Evolutionary conservation across 768 basidiomycete species (phyloP).

Genomic region (Lactarius evosmus): DNA sequence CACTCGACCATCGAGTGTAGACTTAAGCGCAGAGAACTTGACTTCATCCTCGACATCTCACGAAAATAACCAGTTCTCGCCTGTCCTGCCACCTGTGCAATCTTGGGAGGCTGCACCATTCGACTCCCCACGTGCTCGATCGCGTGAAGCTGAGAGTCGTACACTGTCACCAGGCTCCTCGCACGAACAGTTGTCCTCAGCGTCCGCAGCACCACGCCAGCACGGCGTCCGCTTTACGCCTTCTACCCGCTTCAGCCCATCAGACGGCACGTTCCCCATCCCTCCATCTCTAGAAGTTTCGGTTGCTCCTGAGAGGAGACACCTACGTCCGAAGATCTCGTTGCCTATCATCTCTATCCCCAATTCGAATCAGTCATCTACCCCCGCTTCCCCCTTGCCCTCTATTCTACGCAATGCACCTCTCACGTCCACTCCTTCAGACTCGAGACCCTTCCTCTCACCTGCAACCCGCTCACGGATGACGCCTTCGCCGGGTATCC

Average conservation of each 20-base stretch:
- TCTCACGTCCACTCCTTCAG: neutral
- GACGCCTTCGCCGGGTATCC: conserved; percentile 11
- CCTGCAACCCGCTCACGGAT: neutral
- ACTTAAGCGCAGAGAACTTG: conserved; percentile 1
- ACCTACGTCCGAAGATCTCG: conserved; percentile 14
- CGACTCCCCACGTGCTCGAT: neutral
- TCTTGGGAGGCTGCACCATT: neutral
- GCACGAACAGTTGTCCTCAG: neutral
- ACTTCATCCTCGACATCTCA: conserved; percentile 6
- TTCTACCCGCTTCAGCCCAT: conserved; percentile 16
- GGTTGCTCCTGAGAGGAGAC: neutral
- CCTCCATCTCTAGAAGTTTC: neutral
- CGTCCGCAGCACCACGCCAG: neutral
- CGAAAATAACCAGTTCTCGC: neutral
- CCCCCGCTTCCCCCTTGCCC: neutral
- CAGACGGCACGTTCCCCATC: conserved; percentile 3
- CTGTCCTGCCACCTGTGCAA: neutral
- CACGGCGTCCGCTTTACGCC: conserved; percentile 23
- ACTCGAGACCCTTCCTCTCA: conserved; percentile 8
- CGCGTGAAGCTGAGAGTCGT: neutral
- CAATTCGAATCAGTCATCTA: neutral
- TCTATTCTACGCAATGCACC: neutral
- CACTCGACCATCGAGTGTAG: neutral
- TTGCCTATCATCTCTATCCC: neutral
- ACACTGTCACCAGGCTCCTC: neutral